Evolutionary conservation across 768 basidiomycete species (phyloP).

Genomic region (Pisolithus sp.): DNA sequence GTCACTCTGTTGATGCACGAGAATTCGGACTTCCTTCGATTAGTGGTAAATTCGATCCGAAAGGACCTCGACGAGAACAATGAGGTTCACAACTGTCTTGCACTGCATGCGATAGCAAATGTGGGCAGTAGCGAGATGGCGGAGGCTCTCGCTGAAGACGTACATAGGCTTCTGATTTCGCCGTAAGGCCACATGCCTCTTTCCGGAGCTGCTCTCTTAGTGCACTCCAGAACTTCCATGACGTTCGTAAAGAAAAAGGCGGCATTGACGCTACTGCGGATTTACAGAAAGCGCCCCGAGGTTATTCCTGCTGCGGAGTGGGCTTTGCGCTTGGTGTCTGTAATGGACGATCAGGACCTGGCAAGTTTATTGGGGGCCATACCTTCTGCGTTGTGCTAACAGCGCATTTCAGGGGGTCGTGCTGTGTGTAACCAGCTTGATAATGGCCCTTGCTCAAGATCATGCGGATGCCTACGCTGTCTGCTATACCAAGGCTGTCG

Average conservation of each 20-base stretch:
- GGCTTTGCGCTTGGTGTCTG: conserved; percentile 89
- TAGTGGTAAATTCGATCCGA: conserved; percentile 97
- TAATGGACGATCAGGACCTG: conserved; percentile 92
- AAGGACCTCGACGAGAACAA: conserved; percentile 94
- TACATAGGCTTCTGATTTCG: conserved; percentile 90
- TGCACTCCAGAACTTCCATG: conserved; percentile 68
- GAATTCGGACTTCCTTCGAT: conserved; percentile 91
- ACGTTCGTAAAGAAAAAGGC: conserved; percentile 99
- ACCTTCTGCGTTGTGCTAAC: neutral
- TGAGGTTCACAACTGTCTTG: conserved; percentile 93
- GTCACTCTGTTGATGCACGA: conserved; percentile 98
- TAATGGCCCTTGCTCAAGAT: conserved; percentile 93
- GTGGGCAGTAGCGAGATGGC: conserved; percentile 99
- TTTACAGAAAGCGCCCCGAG: conserved; percentile 94
- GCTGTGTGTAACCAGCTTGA: conserved; percentile 85
- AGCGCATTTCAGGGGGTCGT: conserved; percentile 70
- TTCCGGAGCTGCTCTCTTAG: conserved; percentile 10
- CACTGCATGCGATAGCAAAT: conserved; percentile 96
- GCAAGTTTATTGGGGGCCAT: conserved; percentile 32
- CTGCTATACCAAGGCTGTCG: conserved; percentile 92
- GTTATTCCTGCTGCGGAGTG: conserved; percentile 92
- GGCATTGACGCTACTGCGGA: conserved; percentile 82
- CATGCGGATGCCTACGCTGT: conserved; percentile 85
- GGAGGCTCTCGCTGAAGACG: conserved; percentile 87
- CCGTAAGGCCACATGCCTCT: conserved; percentile 49